These are phyloP conservation scores for Tolypocladium inflatum DNA, from an alignment of 2,329 filamentous ascomycete genomes.

Conservation along the genomic window DNA sequence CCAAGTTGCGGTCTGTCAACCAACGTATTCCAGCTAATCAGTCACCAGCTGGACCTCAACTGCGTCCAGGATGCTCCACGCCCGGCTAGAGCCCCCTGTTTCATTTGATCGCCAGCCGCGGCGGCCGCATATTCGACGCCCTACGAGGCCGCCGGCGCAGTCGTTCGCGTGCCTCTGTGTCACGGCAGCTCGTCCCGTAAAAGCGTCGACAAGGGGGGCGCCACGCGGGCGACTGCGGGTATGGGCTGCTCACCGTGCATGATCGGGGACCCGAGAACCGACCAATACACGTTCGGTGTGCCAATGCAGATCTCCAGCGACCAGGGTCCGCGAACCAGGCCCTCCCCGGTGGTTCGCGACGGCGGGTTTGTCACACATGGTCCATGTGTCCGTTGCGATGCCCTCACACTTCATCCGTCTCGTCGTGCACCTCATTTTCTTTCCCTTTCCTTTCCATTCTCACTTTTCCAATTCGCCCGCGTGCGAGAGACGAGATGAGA, in stretches of 20 bases:
- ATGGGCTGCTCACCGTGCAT: not conserved
- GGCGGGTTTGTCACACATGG: not conserved
- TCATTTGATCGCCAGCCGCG: not conserved
- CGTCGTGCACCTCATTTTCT: not conserved
- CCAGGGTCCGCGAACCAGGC: not conserved
- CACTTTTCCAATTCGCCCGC: too few relatives aligned
- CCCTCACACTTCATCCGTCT: not conserved
- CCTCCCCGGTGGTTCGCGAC: not conserved
- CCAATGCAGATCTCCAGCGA: not conserved
- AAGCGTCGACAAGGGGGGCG: not conserved
- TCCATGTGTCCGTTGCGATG: not conserved
- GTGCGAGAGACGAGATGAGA: not conserved
- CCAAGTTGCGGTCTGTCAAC: not conserved
- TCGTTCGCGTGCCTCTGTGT: not conserved
- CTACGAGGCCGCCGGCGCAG: not conserved
- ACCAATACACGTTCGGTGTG: not conserved
- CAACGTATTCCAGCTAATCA: not conserved
- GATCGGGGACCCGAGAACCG: not conserved
- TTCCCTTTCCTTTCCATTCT: not conserved
- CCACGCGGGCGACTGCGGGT: not conserved
- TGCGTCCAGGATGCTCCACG: not conserved
- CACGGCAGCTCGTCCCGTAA: not conserved
- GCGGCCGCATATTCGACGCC: not conserved
- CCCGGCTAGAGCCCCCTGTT: not conserved
- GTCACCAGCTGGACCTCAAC: not conserved